Conservation (phyloP, 495 filamentous ascomycete species). For the Penicillium ucsense region DNA sequence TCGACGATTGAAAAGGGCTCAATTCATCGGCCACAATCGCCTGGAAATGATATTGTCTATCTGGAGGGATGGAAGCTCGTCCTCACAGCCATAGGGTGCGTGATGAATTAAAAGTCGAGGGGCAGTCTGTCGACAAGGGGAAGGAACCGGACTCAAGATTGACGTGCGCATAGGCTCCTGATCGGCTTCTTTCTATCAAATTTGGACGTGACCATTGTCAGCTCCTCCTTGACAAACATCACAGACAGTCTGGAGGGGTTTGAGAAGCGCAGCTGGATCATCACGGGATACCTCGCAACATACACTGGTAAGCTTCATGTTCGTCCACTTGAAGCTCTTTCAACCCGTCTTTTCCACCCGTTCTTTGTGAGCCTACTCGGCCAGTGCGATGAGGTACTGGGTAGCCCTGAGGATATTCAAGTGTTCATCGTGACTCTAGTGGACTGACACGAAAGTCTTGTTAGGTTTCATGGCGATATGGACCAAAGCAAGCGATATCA, state of each 20-base stretch:
- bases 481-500: conserved; percentile 51
- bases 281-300: conserved; percentile 46
- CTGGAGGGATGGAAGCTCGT: conserved; percentile 39
- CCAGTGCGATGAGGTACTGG: no score
- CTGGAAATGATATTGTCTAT: conserved; percentile 23
- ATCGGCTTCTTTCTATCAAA: conserved; percentile 49
- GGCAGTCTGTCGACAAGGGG: no score
- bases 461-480: conserved; percentile 47
- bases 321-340: neutral
- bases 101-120: neutral
- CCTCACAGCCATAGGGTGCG: conserved; percentile 28
- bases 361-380: no score
- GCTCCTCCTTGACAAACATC: conserved; percentile 52
- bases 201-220: conserved; percentile 54
- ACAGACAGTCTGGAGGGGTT: conserved; percentile 44
- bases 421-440: neutral
- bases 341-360: no score
- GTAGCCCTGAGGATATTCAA: neutral
- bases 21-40: conserved; percentile 13
- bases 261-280: conserved; percentile 45
- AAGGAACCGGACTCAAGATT: neutral
- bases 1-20: conserved; percentile 15
- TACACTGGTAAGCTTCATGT: conserved; percentile 36
- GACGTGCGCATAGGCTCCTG: conserved; percentile 31
- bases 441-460: neutral